Conservation (phyloP, 495 filamentous ascomycete genomes). For the Aspergillus heteromorphus region DNA sequence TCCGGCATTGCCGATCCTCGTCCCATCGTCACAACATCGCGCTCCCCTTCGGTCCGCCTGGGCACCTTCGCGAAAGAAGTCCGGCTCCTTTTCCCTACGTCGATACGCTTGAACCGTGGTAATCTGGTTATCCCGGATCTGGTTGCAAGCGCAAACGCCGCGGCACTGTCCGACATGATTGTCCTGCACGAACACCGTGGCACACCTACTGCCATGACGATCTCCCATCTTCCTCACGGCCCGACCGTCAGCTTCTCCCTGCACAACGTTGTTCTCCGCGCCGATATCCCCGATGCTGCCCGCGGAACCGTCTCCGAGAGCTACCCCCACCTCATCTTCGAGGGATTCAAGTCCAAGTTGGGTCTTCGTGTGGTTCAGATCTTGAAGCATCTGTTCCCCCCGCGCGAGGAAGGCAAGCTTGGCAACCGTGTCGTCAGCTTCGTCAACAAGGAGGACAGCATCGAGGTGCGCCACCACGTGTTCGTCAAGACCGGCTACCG, state of each 20-base stretch:
- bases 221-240: conserved; percentile 89
- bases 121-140: conserved; percentile 83
- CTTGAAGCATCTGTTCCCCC: conserved; percentile 91
- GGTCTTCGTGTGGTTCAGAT: conserved; percentile 83
- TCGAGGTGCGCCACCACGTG: conserved; percentile 80
- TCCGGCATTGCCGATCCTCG: conserved; percentile 82
- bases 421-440: conserved; percentile 91
- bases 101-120: conserved; percentile 86
- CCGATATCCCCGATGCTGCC: conserved; percentile 84
- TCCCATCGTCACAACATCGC: conserved; percentile 85
- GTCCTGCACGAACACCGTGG: conserved; percentile 93
- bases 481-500: conserved; percentile 81
- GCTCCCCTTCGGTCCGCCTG: conserved; percentile 79
- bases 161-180: conserved; percentile 76
- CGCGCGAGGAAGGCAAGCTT: conserved; percentile 73
- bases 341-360: conserved; percentile 81
- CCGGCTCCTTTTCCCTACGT: conserved; percentile 80
- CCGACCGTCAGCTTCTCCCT: conserved; percentile 88
- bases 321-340: conserved; percentile 94
- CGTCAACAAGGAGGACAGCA: conserved; percentile 88
- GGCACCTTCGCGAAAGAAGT: conserved; percentile 95
- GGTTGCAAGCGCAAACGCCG: conserved; percentile 70
- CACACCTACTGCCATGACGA: conserved; percentile 82
- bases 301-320: conserved; percentile 88
- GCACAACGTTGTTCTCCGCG: conserved; percentile 89